phyloP scores from a whole-genome alignment of 352 stramenopile species.

The Globisporangium acanthophoron region DNA sequence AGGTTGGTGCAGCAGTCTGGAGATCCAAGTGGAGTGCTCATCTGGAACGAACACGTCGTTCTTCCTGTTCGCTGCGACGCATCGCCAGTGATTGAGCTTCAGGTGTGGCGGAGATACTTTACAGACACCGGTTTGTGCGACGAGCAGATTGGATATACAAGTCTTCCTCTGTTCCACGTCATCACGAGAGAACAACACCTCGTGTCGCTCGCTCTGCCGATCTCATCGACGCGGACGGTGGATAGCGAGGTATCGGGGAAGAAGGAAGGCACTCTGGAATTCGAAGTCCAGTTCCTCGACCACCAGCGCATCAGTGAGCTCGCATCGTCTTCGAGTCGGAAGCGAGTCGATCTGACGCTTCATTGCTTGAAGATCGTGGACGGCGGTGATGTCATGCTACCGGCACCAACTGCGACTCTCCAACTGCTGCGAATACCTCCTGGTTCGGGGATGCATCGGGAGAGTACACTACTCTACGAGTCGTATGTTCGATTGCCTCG shows the following conservation, averaged over 20 bases:
- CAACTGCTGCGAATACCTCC: background rate
- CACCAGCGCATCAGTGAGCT: constrained; percentile 1
- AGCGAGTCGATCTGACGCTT: constrained; percentile 19
- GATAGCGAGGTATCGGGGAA: background rate
- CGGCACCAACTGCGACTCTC: constrained; percentile 1
- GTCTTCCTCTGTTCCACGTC: constrained; percentile 22
- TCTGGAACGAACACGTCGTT: constrained; percentile 31
- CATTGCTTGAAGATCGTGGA: constrained; percentile 13
- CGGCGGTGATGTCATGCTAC: background rate
- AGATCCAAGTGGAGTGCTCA: constrained; percentile 2
- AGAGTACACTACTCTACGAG: constrained; percentile 2
- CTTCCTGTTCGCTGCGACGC: constrained; percentile 12
- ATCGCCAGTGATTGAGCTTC: constrained; percentile 20
- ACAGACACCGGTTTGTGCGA: background rate
- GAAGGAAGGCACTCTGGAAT: constrained; percentile 16
- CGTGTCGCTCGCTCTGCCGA: constrained; percentile 22
- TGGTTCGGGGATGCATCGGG: background rate
- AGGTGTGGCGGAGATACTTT: constrained; percentile 4
- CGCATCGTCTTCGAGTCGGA: background rate
- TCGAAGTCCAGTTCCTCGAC: constrained; percentile 33
- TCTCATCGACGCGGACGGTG: constrained; percentile 3
- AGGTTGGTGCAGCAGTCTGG: background rate
- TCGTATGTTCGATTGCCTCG: background rate
- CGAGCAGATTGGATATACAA: constrained; percentile 19
- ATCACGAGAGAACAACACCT: constrained; percentile 23